Base-by-base conservation (phyloP, 2,329 filamentous ascomycete species). In the Talaromyces sp. region DNA sequence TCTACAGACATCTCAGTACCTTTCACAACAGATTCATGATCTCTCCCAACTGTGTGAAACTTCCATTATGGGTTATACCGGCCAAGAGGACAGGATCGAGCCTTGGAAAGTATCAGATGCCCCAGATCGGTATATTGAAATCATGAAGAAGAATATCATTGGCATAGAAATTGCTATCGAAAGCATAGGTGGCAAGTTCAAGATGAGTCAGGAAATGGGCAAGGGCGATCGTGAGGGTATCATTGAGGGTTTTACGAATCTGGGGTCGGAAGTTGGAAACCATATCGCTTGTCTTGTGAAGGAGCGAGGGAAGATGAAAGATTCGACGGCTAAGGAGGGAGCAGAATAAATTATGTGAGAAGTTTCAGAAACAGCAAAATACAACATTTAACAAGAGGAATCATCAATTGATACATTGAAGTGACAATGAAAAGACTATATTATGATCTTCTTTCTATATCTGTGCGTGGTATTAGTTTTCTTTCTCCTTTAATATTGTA, bases 161-260 rank as follows among this genome's bases (percentile, higher is more conserved):
- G 85, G 86, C 0, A 78, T 88, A 13, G 83, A 88, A 68, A 83
- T 89, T 49, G 70, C 74, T 49, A 79, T 88, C 59, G 77, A 80
- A 0, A 68, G 78, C 5, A 69, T 88, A 35, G 80, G 82, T 55
- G 85, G 86, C 13, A 87, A 86, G 74, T 86, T 83, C 64, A 88
- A 89, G 75, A 86, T 87, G 86, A 87, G 83, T 64, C 86, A 88
- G 72, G 85, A 88, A 67, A 77, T 80, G 77, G 60, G 69, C 0
- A 66, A 69, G 1, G 84, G 78, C 0, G 86, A 88, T 67, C 69
- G 80, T 0, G 71, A 81, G 26, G 86, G 86, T 0, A 81, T 88
- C 0, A 73, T 86, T 9, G 67, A 81, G 3, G 86, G 86, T 0
- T 87, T 89, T 27, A 27, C 26, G 3, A 27, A 27, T 3, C 26